phyloP scores from a whole-genome alignment of 768 basidiomycete species.

The Rhizopogon vulgaris region DNA sequence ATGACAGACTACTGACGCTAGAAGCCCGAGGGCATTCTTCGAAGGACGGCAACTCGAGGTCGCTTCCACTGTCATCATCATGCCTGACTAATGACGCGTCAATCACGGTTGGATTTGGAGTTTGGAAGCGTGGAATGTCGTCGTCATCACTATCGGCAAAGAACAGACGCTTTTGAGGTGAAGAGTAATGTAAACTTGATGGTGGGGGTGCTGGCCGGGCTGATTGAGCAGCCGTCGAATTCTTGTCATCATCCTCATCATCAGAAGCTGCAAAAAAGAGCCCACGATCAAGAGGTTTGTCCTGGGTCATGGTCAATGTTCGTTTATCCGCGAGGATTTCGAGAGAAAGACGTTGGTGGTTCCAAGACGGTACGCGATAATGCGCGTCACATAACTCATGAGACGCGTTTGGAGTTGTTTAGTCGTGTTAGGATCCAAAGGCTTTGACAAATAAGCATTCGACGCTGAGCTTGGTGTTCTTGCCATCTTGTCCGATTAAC shows the following conservation, averaged over 20 bases:
- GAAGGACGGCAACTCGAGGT: constrained; percentile 28
- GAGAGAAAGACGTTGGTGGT: neutral
- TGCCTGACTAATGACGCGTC: constrained; percentile 34
- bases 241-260: constrained; percentile 34
- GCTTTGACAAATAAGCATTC: neutral
- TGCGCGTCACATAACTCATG: neutral
- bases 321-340: neutral
- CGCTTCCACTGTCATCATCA: constrained; percentile 25
- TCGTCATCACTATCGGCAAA: constrained; percentile 41
- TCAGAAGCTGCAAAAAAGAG: constrained; percentile 59
- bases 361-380: constrained; percentile 1
- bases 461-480: neutral
- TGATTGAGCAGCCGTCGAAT: neutral
- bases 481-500: constrained; percentile 8
- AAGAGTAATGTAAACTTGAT: constrained; percentile 7
- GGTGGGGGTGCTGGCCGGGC: neutral
- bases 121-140: constrained; percentile 15
- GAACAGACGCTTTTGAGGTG: constrained; percentile 30
- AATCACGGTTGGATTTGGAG: constrained; percentile 1
- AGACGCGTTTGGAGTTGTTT: constrained; percentile 17
- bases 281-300: constrained; percentile 5
- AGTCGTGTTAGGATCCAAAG: constrained; percentile 13
- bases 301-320: neutral
- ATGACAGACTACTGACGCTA: constrained; percentile 34
- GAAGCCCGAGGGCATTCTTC: constrained; percentile 32